phyloP scores from a whole-genome alignment of 108 stramenopile genomes.

The Seminavis robusta region DNA sequence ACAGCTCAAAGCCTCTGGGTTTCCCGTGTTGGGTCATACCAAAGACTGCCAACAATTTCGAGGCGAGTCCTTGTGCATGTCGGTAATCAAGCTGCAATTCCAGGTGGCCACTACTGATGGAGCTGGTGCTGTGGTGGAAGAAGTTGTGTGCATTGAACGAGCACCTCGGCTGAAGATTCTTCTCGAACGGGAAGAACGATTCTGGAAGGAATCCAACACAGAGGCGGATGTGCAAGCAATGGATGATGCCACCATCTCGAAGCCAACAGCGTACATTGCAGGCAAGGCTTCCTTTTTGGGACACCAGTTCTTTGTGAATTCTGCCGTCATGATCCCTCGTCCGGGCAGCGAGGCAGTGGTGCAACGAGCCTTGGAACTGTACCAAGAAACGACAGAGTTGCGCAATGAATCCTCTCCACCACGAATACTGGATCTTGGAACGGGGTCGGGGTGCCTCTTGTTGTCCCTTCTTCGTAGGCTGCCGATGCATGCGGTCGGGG shows the following conservation, averaged over 20 bases:
- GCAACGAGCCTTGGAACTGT: slow-evolving; percentile 1
- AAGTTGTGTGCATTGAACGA: background rate
- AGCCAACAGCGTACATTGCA: slow-evolving; percentile 3
- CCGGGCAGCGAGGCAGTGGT: slow-evolving; percentile 5
- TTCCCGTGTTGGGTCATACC: slow-evolving; percentile 5
- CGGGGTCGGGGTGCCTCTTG: slow-evolving; percentile 16
- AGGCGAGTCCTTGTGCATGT: slow-evolving; percentile 8
- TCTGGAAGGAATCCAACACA: slow-evolving; percentile 10
- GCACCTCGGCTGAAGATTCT: background rate
- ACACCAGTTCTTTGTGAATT: slow-evolving; percentile 7
- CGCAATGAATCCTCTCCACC: background rate
- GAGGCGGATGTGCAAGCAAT: background rate
- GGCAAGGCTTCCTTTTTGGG: slow-evolving; percentile 15
- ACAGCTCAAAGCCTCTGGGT: slow-evolving; percentile 3
- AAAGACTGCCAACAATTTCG: slow-evolving; percentile 9
- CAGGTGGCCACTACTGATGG: slow-evolving; percentile 4
- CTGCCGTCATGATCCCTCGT: slow-evolving; percentile 17
- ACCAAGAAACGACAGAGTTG: background rate
- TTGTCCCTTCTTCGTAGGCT: slow-evolving; percentile 4
- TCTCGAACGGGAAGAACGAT: slow-evolving; percentile 11
- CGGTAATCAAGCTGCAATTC: slow-evolving; percentile 2
- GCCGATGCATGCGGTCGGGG: background rate
- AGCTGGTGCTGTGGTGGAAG: background rate
- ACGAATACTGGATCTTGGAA: slow-evolving; percentile 18
- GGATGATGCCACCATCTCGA: background rate